Base-by-base conservation (phyloP, 768 basidiomycete species). In the Chiua virens region DNA sequence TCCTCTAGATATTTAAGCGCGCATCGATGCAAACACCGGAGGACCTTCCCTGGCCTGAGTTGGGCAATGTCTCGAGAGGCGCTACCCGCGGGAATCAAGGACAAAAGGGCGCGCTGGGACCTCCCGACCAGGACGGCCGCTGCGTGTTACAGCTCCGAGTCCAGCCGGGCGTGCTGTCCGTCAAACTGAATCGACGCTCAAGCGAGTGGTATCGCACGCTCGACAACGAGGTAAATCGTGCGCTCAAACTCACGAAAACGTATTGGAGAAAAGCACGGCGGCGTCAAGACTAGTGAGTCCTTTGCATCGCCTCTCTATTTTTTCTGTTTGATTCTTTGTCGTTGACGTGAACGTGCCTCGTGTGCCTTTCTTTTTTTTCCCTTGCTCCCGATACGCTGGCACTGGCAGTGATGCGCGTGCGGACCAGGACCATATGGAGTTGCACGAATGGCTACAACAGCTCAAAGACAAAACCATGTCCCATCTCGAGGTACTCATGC, bases 391-490 rank as follows among this genome's bases (percentile, higher is more conserved):
- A 34, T 34, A 17, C 34, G 34, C 8, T 17, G 34, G 34, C 34
- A 17, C 30, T 30, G 30, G 51, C 51, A 69, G 68, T 49, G 87
- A 91, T 64, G 82, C 86, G 45, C 82, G 85, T 43, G 89, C 89
- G 2, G 89, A 91, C 73, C 89, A 89, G 65, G 89, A 91, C 64
- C 89, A 91, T 62, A 91, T 91, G 88, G 89, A 91, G 64, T 72
- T 91, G 20, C 89, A 91, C 60, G 89, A 91, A 64, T 91, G 89
- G 89, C 72, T 91, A 2, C 89, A 91, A 60, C 89, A 90, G 66
- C 75, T 91, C 59, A 91, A 91, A 68, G 89, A 91, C 70, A 91
- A 89, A 69, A 89, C 86, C 45, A 91, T 91, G 89, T 87, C 87
- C 42, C 87, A 91, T 70, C 77, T 91, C 40, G 89, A 91, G 67